phyloP scores from a whole-genome alignment of 768 basidiomycete species.

The Lactifluus volemus region DNA sequence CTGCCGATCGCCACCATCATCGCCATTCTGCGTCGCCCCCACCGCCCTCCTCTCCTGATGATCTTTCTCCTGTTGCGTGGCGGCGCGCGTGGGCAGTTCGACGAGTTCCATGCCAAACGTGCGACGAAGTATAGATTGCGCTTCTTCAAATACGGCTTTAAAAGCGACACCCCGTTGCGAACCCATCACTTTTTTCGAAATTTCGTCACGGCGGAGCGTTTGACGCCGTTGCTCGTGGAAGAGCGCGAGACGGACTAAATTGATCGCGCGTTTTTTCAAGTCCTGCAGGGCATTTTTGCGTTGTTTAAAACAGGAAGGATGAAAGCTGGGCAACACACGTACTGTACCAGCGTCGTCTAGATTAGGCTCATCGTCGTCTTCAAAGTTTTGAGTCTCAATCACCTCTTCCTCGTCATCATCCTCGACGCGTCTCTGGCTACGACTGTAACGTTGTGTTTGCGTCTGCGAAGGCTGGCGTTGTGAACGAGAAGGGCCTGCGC shows the following conservation, averaged over 20 bases:
- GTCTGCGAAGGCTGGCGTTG: constrained; percentile 28
- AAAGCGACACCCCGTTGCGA: constrained; percentile 49
- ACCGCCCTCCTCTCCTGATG: no score
- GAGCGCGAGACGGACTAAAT: constrained; percentile 72
- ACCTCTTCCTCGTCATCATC: constrained; percentile 29
- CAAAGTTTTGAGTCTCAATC: constrained; percentile 24
- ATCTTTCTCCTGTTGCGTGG: constrained; percentile 28
- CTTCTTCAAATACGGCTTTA: constrained; percentile 49
- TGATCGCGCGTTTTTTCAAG: constrained; percentile 52
- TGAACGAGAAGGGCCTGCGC: constrained; percentile 31
- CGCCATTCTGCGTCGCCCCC: constrained; percentile 4
- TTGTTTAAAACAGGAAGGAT: not conserved
- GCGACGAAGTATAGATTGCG: constrained; percentile 53
- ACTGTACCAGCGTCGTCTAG: constrained; percentile 17
- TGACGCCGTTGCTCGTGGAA: constrained; percentile 68
- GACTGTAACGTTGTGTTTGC: constrained; percentile 22
- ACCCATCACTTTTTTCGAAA: constrained; percentile 67
- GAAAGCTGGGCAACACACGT: not conserved
- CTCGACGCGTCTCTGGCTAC: constrained; percentile 22
- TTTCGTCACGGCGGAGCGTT: constrained; percentile 71
- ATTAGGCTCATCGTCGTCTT: constrained; percentile 29
- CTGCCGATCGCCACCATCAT: constrained; percentile 11
- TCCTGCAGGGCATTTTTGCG: constrained; percentile 35
- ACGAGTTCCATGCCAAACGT: constrained; percentile 82
- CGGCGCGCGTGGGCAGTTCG: constrained; percentile 59